Base-by-base conservation (phyloP, 257 asterid genomes). In the Oldenlandia corymbosa region DNA sequence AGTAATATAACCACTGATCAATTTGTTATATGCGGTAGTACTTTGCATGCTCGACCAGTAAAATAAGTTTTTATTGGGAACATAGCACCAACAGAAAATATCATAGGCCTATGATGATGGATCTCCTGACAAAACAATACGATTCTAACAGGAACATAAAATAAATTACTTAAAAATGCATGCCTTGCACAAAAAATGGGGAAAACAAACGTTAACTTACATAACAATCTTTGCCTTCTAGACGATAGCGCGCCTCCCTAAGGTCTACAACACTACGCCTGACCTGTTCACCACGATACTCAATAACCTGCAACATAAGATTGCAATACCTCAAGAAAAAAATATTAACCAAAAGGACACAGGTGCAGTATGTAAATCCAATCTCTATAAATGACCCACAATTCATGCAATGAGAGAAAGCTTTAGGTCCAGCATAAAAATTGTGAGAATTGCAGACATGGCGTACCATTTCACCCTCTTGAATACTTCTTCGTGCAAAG, bases 181-280 rank as follows among this genome's bases (percentile, higher is more conserved):
- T 17, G 49, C 48, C 26, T n/a, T 53, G 21, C 41, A 21, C 34
- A 34, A n/a, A n/a, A 21, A 3, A 36, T 62, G 69, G 42, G 68
- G 47, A 36, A 32, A 65, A 48, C 60, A 71, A 60, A 60, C n/a
- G 68, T 58, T 24, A 43, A 84, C 99, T 87, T 72, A 93, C 99
- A 67, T 93, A 93, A 83, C 99, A 90, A 81, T 93, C 99, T 83
- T 89, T 90, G 72, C 94, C 97, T 73, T 83, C 92, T 62, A 62
- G 67, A 24, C 75, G 79, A 63, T 93, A 93, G 24, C 80, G 81
- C 18, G 84, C 86, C 80, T 90, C 99, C 81, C 97, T 84, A 52
- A 87, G 82, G 78, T 90, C 99, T 71, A 94, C 94, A 71, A 93
- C 71, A 65, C 86, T 87, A 55, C 90, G 83, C 75, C 99, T 81